Evolutionary conservation across 192 early-diverging fungal species (phyloP).

Genomic region (Chytriomyces hyalinus): DNA sequence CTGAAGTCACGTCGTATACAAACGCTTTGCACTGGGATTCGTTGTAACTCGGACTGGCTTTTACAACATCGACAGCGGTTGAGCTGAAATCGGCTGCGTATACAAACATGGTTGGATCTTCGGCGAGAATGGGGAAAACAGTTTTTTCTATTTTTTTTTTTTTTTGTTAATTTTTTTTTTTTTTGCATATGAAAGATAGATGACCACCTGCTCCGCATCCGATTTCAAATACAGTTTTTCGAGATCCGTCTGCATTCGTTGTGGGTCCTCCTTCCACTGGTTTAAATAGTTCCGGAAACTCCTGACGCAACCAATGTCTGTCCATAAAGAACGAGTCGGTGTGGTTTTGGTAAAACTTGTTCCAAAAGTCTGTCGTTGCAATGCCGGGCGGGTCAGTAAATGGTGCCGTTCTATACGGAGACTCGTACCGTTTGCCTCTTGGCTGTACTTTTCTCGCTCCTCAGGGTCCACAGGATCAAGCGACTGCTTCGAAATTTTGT

Average conservation of each 20-base stretch:
- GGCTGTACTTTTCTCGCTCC: constrained; percentile 23
- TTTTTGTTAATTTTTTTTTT: neutral
- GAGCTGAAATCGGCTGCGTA: constrained; percentile 93
- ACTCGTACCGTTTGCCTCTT: constrained; percentile 9
- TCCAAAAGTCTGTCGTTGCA: constrained; percentile 53
- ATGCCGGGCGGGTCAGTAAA: constrained; percentile 77
- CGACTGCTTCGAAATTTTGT: constrained; percentile 76
- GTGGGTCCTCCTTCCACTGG: constrained; percentile 31
- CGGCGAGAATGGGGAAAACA: constrained; percentile 87
- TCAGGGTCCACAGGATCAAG: constrained; percentile 71
- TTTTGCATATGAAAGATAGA: neutral
- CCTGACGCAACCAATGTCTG: constrained; percentile 60
- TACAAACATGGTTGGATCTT: constrained; percentile 75
- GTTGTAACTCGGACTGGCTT: constrained; percentile 70
- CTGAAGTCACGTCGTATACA: constrained; percentile 90
- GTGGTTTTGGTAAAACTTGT: constrained; percentile 65
- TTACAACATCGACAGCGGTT: constrained; percentile 91
- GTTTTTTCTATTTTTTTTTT: constrained; percentile 43
- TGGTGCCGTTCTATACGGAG: constrained; percentile 44
- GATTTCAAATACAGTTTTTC: constrained; percentile 76
- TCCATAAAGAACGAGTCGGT: constrained; percentile 68
- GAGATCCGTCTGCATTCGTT: constrained; percentile 25
- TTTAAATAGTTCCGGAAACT: constrained; percentile 60
- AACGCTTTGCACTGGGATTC: constrained; percentile 78
- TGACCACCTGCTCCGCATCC: constrained; percentile 90